Conservation (phyloP, 495 filamentous ascomycete species). For the Neurospora sublineolata region DNA sequence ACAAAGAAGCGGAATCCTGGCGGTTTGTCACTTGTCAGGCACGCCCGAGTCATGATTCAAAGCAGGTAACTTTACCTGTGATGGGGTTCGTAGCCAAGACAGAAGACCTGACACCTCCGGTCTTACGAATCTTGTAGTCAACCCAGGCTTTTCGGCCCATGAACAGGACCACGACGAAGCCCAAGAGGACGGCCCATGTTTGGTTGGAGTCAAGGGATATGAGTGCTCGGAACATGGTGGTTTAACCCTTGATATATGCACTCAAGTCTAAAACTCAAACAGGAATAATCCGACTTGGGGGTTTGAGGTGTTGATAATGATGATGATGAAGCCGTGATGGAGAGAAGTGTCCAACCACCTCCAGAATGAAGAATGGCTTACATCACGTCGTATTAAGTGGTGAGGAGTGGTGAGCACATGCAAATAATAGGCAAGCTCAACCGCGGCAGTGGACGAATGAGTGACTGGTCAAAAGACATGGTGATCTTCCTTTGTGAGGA, state of each 20-base stretch:
- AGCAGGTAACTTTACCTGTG: conserved; percentile 5
- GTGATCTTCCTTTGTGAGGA: background rate
- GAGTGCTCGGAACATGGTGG: conserved; percentile 4
- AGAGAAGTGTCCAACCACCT: background rate
- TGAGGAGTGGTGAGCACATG: background rate
- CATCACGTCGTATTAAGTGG: background rate
- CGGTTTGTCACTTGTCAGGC: background rate
- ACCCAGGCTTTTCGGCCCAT: background rate
- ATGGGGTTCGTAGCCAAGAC: conserved; percentile 17
- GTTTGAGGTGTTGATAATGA: background rate
- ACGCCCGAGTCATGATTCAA: background rate
- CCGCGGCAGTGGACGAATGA: background rate
- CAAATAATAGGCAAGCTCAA: background rate
- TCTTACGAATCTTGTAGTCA: conserved; percentile 12
- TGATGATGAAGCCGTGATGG: background rate
- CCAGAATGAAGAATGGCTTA: background rate
- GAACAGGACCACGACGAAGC: conserved; percentile 5
- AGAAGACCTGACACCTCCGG: conserved; percentile 10
- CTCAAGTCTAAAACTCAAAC: background rate
- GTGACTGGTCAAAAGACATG: background rate
- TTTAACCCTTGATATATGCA: background rate
- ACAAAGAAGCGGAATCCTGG: conserved; percentile 11
- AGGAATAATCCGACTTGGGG: background rate
- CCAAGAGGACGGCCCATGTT: conserved; percentile 2
- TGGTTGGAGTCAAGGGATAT: background rate